A percentile compares a stretch with the other conserved stretches of the same genome.
Evolutionary conservation across 306 rosid species (phyloP).

Genomic region (Calophaca sinica): DNA sequence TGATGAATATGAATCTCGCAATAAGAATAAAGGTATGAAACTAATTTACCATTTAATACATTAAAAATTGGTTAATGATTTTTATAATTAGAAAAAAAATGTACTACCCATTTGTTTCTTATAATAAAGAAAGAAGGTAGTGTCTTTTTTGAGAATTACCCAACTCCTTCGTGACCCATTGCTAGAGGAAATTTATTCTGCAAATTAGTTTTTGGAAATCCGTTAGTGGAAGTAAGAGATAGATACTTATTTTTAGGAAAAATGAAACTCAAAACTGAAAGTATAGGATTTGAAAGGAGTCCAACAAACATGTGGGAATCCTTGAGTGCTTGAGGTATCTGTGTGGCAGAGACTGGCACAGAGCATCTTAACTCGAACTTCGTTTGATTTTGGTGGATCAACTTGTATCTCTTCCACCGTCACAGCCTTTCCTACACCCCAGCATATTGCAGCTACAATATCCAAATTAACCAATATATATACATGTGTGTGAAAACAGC

Average conservation of each 20-base stretch:
- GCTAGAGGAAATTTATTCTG: conserved; percentile 60
- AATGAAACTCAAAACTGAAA: background rate
- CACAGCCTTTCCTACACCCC: conserved; percentile 52
- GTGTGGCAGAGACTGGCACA: conserved; percentile 69
- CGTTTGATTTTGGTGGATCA: conserved; percentile 58
- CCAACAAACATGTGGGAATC: conserved; percentile 51
- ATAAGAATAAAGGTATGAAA: too few relatives aligned
- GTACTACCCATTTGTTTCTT: too few relatives aligned
- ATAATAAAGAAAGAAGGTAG: background rate
- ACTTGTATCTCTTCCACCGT: conserved; percentile 66
- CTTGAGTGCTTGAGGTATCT: conserved; percentile 50
- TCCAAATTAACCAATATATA: background rate
- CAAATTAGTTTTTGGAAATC: background rate
- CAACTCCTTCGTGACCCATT: conserved; percentile 71
- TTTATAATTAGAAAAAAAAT: too few relatives aligned
- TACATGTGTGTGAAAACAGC: background rate
- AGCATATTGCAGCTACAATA: conserved; percentile 60
- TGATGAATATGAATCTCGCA: too few relatives aligned
- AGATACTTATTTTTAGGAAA: background rate
- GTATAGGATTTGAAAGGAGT: too few relatives aligned
- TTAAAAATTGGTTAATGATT: too few relatives aligned
- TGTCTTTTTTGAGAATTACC: conserved; percentile 42
- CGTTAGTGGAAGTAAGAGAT: conserved; percentile 13
- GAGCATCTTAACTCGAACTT: conserved; percentile 66
- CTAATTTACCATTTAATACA: too few relatives aligned